Evolutionary conservation across 169 alveolate genomes (phyloP).

Genomic region (Cryptosporidium tyzzeri): DNA sequence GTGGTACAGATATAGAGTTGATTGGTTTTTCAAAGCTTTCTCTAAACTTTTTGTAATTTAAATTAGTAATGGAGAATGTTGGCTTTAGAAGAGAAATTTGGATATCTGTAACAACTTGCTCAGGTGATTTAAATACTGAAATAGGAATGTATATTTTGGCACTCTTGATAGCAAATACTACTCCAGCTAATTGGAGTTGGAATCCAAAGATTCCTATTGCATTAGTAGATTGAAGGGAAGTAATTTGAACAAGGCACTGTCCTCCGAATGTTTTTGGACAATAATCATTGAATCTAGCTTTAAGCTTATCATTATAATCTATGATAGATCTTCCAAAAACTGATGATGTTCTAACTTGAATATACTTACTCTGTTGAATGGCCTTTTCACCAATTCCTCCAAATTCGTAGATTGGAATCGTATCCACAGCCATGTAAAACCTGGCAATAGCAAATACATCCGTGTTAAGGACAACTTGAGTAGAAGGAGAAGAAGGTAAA

Average conservation of each 20-base stretch:
- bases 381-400: slow-evolving; percentile 70
- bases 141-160: slow-evolving; percentile 35
- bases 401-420: slow-evolving; percentile 22
- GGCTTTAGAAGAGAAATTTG: slow-evolving; percentile 25
- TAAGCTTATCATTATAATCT: slow-evolving; percentile 12
- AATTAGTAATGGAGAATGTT: slow-evolving; percentile 29
- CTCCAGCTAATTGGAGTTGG: slow-evolving; percentile 59
- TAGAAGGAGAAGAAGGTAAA: slow-evolving; percentile 19
- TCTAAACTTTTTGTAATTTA: slow-evolving; percentile 17
- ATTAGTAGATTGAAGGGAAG: slow-evolving; percentile 46
- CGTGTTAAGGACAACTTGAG: background rate
- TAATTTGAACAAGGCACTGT: slow-evolving; percentile 63
- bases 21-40: slow-evolving; percentile 5
- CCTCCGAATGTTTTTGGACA: slow-evolving; percentile 66
- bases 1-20: slow-evolving; percentile 20
- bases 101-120: background rate
- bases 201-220: slow-evolving; percentile 71
- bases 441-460: slow-evolving; percentile 11
- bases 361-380: slow-evolving; percentile 37
- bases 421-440: slow-evolving; percentile 24
- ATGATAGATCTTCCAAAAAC: slow-evolving; percentile 69
- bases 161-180: slow-evolving; percentile 14
- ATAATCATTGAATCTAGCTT: slow-evolving; percentile 28
- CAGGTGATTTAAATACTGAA: slow-evolving; percentile 8
- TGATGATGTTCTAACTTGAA: slow-evolving; percentile 50